These are phyloP conservation scores for Heliosperma pusillum DNA, from an alignment of 148 eudicot genomes.

Conservation along the genomic window DNA sequence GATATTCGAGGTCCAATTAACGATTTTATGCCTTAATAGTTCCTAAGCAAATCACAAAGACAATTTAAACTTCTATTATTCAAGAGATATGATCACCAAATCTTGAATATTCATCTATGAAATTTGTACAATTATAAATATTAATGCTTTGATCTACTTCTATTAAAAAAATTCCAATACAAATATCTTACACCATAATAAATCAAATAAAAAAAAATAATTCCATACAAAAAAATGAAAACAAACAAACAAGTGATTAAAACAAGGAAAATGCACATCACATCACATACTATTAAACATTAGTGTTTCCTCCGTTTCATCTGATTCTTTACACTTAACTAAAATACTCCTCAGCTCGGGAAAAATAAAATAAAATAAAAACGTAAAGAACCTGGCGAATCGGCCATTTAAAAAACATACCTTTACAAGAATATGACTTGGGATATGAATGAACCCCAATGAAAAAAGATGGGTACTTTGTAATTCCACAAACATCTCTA, in stretches of 20 bases:
- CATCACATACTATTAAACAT: neutral
- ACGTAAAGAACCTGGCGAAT: neutral
- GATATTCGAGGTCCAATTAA: no score
- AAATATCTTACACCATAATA: neutral
- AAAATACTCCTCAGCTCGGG: no score
- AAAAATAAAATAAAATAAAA: neutral
- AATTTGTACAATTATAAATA: no score
- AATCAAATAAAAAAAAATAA: neutral
- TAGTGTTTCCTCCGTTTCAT: no score
- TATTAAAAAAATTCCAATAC: no score
- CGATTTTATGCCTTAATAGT: no score
- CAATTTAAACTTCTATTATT: no score
- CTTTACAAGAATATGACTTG: conserved; percentile 19
- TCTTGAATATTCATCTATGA: no score
- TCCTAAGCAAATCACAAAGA: no score
- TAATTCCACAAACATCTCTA: conserved; percentile 15
- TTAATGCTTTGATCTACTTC: neutral
- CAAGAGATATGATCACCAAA: neutral
- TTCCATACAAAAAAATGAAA: neutral
- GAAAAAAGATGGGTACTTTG: conserved; percentile 11
- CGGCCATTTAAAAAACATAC: neutral
- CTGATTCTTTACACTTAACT: no score
- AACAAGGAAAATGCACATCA: neutral
- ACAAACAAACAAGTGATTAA: neutral
- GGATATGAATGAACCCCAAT: conserved; percentile 18